Conservation (phyloP, 176 grass and related monocot genomes). For the Echinochloa phyllopogon region DNA sequence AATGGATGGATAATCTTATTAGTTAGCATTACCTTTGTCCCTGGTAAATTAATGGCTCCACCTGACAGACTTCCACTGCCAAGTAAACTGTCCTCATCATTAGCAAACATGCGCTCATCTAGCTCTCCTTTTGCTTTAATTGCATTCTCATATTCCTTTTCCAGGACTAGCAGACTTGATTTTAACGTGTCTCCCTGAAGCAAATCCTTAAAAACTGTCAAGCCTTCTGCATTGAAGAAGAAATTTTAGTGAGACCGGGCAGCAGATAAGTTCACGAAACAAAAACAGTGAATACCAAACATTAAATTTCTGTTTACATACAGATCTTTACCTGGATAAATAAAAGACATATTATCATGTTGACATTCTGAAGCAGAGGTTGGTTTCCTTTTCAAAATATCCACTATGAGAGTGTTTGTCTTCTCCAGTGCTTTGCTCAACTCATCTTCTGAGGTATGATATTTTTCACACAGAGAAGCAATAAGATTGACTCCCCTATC, state of each 20-base stretch:
- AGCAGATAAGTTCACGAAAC: constrained; percentile 26
- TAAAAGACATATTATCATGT: constrained; percentile 59
- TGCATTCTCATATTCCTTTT: constrained; percentile 83
- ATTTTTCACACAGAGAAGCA: constrained; percentile 86
- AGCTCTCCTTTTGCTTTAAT: constrained; percentile 81
- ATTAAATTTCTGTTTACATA: constrained; percentile 11
- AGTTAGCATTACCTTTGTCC: constrained; percentile 68
- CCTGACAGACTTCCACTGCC: constrained; percentile 92
- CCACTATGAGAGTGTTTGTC: constrained; percentile 72
- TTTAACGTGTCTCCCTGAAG: constrained; percentile 70
- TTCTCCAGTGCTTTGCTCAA: constrained; percentile 78
- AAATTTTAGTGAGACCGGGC: constrained; percentile 13
- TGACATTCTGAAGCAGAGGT: constrained; percentile 54
- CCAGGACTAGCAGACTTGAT: constrained; percentile 72
- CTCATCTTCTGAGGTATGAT: constrained; percentile 89
- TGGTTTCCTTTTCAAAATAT: constrained; percentile 87
- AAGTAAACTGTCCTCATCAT: constrained; percentile 90
- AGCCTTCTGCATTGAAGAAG: constrained; percentile 62
- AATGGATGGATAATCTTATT: constrained; percentile 8
- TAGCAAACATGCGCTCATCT: constrained; percentile 91
- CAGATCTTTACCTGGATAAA: constrained; percentile 71
- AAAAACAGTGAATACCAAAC: constrained; percentile 29
- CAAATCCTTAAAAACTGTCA: constrained; percentile 86
- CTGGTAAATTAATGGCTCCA: constrained; percentile 77
- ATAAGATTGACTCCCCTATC: constrained; percentile 82